phyloP scores from a whole-genome alignment of 305 asterid species.

The Fraxinus angustifolia region DNA sequence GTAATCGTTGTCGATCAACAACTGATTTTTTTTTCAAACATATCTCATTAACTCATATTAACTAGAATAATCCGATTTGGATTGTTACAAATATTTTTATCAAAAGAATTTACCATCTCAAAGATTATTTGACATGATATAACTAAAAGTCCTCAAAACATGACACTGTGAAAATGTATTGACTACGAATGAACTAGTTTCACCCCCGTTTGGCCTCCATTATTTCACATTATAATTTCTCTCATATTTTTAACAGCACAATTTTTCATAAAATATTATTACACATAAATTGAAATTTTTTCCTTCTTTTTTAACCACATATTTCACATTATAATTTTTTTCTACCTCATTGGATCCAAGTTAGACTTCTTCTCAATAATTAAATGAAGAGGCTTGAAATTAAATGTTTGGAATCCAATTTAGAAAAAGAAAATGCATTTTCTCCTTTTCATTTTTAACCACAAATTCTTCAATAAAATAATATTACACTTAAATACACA shows the following conservation, averaged over 20 bases:
- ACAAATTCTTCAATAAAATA: too few relatives aligned
- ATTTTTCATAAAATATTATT: too few relatives aligned
- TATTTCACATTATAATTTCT: too few relatives aligned
- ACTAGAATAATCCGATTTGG: not conserved
- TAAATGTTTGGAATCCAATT: too few relatives aligned
- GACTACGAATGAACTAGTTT: not conserved
- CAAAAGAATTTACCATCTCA: not conserved
- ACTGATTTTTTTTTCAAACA: not conserved
- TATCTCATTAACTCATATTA: not conserved
- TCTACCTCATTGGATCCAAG: not conserved
- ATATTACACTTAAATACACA: too few relatives aligned
- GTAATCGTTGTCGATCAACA: not conserved
- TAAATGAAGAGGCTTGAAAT: not conserved
- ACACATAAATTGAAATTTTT: too few relatives aligned
- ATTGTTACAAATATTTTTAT: not conserved
- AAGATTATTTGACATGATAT: not conserved
- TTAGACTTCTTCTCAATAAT: not conserved
- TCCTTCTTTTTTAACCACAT: too few relatives aligned
- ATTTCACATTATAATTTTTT: too few relatives aligned
- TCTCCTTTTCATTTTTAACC: too few relatives aligned
- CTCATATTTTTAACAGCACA: too few relatives aligned
- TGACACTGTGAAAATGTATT: not conserved
- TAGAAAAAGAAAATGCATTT: too few relatives aligned
- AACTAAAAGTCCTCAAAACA: not conserved
- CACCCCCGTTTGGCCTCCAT: too few relatives aligned